phyloP scores from a whole-genome alignment of 768 basidiomycete species.

The Clathrus columnatus region DNA sequence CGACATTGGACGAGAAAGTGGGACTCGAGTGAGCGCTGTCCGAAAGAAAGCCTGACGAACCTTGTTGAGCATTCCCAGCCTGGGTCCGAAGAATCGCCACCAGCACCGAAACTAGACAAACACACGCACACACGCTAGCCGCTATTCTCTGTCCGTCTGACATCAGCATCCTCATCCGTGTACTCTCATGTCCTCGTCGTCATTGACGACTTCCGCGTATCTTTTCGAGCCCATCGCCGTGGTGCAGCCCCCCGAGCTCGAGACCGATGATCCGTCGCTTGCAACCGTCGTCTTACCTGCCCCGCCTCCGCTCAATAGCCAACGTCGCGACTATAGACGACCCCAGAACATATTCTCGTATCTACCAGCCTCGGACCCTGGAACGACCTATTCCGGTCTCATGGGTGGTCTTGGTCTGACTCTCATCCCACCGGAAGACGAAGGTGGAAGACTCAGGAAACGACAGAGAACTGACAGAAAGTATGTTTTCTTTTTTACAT shows the following conservation, averaged over 20 bases:
- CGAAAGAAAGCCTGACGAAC: neutral
- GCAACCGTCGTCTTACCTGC: slow-evolving; percentile 89
- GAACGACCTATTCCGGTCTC: slow-evolving; percentile 78
- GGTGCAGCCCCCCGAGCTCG: slow-evolving; percentile 70
- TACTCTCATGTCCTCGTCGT: slow-evolving; percentile 33
- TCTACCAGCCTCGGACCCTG: slow-evolving; percentile 77
- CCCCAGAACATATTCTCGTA: slow-evolving; percentile 62
- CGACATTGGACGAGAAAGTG: neutral
- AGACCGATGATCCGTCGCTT: slow-evolving; percentile 62
- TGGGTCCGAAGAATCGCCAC: too few relatives aligned
- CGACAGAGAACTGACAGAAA: slow-evolving; percentile 65
- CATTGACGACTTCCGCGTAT: slow-evolving; percentile 62
- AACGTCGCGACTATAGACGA: slow-evolving; percentile 60
- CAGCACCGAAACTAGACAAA: neutral
- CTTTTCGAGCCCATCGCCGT: slow-evolving; percentile 65
- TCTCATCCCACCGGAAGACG: slow-evolving; percentile 47
- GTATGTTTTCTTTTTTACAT: slow-evolving; percentile 31
- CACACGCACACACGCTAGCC: neutral
- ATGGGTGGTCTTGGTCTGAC: slow-evolving; percentile 45
- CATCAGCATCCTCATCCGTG: neutral
- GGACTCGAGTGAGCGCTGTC: neutral
- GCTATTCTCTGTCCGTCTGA: too few relatives aligned
- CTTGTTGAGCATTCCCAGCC: neutral
- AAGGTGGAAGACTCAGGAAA: slow-evolving; percentile 52
- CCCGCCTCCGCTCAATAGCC: slow-evolving; percentile 69